Base-by-base conservation (phyloP, 2,329 filamentous ascomycete genomes). In the Botryotinia calthae region DNA sequence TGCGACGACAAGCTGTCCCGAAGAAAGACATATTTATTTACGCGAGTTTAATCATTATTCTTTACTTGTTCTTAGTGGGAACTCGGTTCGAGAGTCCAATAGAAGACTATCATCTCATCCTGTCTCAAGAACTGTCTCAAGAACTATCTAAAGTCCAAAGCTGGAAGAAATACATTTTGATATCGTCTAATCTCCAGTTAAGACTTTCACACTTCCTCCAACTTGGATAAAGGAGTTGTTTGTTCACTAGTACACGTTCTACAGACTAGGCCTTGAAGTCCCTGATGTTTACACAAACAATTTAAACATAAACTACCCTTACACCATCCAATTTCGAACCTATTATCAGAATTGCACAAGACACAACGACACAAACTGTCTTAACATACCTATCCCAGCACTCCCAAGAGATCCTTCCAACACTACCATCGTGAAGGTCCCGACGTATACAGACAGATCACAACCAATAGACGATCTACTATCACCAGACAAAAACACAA, bases 1-100 rank as follows among this genome's bases (percentile, higher is more conserved):
- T 56, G n/a, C 6, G 34, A 56, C n/a, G 10, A 28, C 0, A 6
- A 56, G 25, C 16, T n/a, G 34, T 22, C 34, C n/a, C 40, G 34
- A 56, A 31, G 22, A 54, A 10, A 56, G 25, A 40, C 28, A 42
- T 67, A 16, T 14, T 42, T 31, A 25, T 56, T 56, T 67, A 56
- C 0, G 10, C 65, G 48, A 56, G 18, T 42, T 42, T 16, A 56
- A 56, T 25, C 16, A 40, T 8, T 14, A n/a, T 34, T n/a, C 25
- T 56, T 7, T 25, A 42, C n/a, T 28, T 28, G n/a, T 3, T 8
- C 5, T 54, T 0, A 2, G 40, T 42, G 51, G 31, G n/a, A 28
- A 54, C 64, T 67, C 34, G 48, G 37, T 37, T 67, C 48, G 25
- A 31, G 48, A 67, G 16, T 67, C 48, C 48, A 67, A 56, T 67